phyloP scores from a whole-genome alignment of 306 rosid species.

The Prunus mira region DNA sequence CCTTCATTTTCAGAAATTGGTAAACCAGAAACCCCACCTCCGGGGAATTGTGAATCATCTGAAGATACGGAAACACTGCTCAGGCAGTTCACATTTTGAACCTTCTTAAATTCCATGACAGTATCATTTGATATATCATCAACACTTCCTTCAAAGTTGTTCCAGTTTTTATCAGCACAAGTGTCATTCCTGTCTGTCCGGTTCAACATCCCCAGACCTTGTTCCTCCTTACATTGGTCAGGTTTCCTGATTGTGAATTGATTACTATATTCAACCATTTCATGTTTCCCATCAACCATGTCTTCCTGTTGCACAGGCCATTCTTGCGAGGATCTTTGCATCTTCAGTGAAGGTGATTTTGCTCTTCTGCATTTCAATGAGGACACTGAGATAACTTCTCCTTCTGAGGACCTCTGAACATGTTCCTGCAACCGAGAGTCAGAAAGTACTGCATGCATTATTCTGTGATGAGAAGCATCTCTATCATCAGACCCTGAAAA shows the following conservation, averaged over 20 bases:
- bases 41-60: slow-evolving; percentile 31
- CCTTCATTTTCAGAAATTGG: slow-evolving; percentile 27
- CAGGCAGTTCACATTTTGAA: slow-evolving; percentile 33
- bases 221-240: slow-evolving; percentile 24
- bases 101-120: slow-evolving; percentile 22
- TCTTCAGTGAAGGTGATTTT: slow-evolving; percentile 29
- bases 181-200: slow-evolving; percentile 16
- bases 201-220: slow-evolving; percentile 32
- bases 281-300: slow-evolving; percentile 26
- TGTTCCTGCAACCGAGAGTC: slow-evolving; percentile 52
- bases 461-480: slow-evolving; percentile 37
- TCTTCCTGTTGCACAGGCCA: slow-evolving; percentile 29
- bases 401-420: slow-evolving; percentile 31
- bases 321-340: slow-evolving; percentile 42
- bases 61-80: slow-evolving; percentile 31
- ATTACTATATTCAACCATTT: slow-evolving; percentile 26
- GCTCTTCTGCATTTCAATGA: slow-evolving; percentile 29
- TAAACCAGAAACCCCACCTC: slow-evolving; percentile 19
- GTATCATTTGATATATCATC: slow-evolving; percentile 29
- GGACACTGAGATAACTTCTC: slow-evolving; percentile 20
- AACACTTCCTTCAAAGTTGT: slow-evolving; percentile 13
- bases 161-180: slow-evolving; percentile 23
- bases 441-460: slow-evolving; percentile 45
- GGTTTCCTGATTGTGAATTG: slow-evolving; percentile 21
- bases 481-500: slow-evolving; percentile 29